These are phyloP conservation scores for Boletellus sp. DNA, from an alignment of 768 basidiomycete species.

Conservation along the genomic window DNA sequence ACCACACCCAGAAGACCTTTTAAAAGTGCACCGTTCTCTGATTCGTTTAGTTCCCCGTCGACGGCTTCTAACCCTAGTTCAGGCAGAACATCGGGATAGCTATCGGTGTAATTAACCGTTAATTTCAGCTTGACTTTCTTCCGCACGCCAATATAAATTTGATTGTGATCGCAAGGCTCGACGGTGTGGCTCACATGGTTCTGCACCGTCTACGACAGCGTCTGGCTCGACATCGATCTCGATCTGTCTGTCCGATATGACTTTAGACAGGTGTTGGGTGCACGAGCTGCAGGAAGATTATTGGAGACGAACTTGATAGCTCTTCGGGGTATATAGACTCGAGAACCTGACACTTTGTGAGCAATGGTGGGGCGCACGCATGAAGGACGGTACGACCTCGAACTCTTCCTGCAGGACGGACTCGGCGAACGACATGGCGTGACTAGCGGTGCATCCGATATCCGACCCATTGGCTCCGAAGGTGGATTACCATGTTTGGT, in stretches of 20 bases:
- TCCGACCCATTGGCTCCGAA: constrained; percentile 24
- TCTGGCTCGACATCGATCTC: constrained; percentile 89
- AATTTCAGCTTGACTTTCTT: constrained; percentile 71
- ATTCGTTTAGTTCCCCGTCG: constrained; percentile 62
- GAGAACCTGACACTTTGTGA: constrained; percentile 57
- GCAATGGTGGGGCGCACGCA: constrained; percentile 5
- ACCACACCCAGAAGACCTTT: constrained; percentile 55
- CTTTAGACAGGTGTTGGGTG: constrained; percentile 60
- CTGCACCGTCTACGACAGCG: constrained; percentile 56
- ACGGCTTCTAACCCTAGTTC: constrained; percentile 60
- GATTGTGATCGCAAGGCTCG: constrained; percentile 1
- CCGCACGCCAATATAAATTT: constrained; percentile 10
- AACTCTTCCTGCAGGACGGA: constrained; percentile 78
- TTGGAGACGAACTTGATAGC: constrained; percentile 71
- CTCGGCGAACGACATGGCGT: no score
- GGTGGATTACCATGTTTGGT: constrained; percentile 13
- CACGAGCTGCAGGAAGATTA: constrained; percentile 29
- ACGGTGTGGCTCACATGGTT: constrained; percentile 43
- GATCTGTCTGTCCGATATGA: constrained; percentile 77
- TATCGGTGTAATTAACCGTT: constrained; percentile 70
- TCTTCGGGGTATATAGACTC: constrained; percentile 97
- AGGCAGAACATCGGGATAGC: constrained; percentile 84
- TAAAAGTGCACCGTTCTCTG: constrained; percentile 54
- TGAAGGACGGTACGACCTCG: constrained; percentile 53
- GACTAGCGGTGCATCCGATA: constrained; percentile 25